Base-by-base conservation (phyloP, 768 basidiomycete genomes). In the Lanmaoa pseudosensibilis region DNA sequence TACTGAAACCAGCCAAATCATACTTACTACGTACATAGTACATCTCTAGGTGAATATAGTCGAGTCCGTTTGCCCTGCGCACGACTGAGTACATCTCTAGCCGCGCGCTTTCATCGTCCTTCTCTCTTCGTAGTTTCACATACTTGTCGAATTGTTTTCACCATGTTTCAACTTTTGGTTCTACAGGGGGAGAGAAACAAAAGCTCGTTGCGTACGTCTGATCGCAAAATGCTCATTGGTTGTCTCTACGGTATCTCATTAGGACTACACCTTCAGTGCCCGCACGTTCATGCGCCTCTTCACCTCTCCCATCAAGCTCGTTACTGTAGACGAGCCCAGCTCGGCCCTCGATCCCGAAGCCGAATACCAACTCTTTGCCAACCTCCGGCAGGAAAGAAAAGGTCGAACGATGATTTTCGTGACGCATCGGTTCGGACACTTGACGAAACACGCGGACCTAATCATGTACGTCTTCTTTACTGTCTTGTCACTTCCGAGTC, bases 241-340 rank as follows among this genome's bases (percentile, higher is more conserved):
- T 36, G 12, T 27, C 18, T 7, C 23, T 18, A 16, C 11, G 3
- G 13, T n/a, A 25, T 34, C 38, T 54, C 25, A 37, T 38, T 34
- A 15, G 6, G 36, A 3, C 13, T 12, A 2, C 32, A 7, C 1
- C n/a, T 30, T 25, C 39, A 73, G 72, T 19, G 72, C 77, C 2
- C 71, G 77, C 32, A 74, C 74, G 4, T 78, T 78, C 63, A 75
- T 77, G 73, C 72, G 77, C 1, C 59, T 78, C 21, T 60, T 70
- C 16, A 67, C 71, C 0, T 66, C 65, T 3, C 49, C 65, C 10
- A 61, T 73, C 23, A 68, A 65, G 40, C 64, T 77, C 3, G 63
- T 73, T 12, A 64, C 65, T 1, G 71, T 72, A 10, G 76, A 76
- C 47, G 75, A 77, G 50, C 76, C 76, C 2, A 75, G 66, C 41